Evolutionary conservation across 768 basidiomycete genomes (phyloP).

Genomic region (Collybia sp.): DNA sequence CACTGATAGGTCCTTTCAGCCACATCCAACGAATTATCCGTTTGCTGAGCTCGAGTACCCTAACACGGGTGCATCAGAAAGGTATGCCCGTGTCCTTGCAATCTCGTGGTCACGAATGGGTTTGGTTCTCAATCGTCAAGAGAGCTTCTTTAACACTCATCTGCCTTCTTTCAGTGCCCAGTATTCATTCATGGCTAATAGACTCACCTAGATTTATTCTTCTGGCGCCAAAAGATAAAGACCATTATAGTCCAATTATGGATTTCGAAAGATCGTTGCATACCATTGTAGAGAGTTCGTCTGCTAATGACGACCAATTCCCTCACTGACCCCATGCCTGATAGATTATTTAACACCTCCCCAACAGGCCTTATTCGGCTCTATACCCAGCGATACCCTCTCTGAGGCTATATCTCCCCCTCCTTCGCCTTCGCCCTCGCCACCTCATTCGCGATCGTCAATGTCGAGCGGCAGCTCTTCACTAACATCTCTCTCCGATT

Average conservation of each 20-base stretch:
- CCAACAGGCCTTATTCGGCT: conserved; percentile 65
- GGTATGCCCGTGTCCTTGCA: conserved; percentile 31
- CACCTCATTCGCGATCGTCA: conserved; percentile 30
- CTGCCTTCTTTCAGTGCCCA: conserved; percentile 21
- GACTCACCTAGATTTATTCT: conserved; percentile 50
- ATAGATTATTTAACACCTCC: conserved; percentile 64
- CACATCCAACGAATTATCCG: conserved; percentile 58
- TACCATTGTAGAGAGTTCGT: conserved; percentile 67
- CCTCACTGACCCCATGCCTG: conserved; percentile 8
- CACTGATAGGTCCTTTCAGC: conserved; percentile 58
- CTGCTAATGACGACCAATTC: background rate
- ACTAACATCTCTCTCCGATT: conserved; percentile 20
- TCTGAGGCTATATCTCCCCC: conserved; percentile 34
- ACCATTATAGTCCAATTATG: conserved; percentile 84
- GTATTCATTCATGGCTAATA: too few species aligned
- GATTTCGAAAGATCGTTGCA: conserved; percentile 69
- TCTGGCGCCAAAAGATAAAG: conserved; percentile 76
- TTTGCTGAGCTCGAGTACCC: conserved; percentile 75
- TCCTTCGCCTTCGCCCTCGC: conserved; percentile 30
- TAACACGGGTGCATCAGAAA: conserved; percentile 62
- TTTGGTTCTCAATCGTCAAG: background rate
- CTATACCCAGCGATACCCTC: conserved; percentile 47
- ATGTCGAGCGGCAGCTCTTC: conserved; percentile 20
- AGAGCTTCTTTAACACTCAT: background rate
- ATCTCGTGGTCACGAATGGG: background rate